phyloP scores from a whole-genome alignment of 2,329 filamentous ascomycete genomes.

The Emericellopsis cladophorae region DNA sequence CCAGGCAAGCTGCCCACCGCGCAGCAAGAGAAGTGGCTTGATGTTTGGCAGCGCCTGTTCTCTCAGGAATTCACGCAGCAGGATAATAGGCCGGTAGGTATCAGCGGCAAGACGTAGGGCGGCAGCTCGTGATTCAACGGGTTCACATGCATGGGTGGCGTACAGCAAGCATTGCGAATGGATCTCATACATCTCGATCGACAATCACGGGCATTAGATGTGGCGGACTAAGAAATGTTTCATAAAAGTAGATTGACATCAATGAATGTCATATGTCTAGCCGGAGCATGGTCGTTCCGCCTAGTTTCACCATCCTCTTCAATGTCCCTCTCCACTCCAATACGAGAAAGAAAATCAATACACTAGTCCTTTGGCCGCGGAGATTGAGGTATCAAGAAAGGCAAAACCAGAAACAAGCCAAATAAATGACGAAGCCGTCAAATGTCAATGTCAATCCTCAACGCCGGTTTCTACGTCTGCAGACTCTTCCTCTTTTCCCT shows the following conservation, averaged over 20 bases:
- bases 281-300: too few relatives aligned
- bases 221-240: not conserved
- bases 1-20: constrained; percentile 49
- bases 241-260: too few relatives aligned
- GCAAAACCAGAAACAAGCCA: too few relatives aligned
- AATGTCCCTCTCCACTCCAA: too few relatives aligned
- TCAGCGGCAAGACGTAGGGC: constrained; percentile 15
- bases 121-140: not conserved
- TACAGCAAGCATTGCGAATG: too few relatives aligned
- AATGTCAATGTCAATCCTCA: not conserved
- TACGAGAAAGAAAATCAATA: too few relatives aligned
- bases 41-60: constrained; percentile 62
- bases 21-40: constrained; percentile 62
- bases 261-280: too few relatives aligned
- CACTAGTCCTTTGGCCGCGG: too few relatives aligned
- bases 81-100: constrained; percentile 15
- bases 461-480: not conserved
- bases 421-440: not conserved
- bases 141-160: too few relatives aligned
- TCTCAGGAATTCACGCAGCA: constrained; percentile 30
- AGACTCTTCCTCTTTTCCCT: not conserved
- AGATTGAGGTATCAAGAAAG: too few relatives aligned
- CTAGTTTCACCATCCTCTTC: too few relatives aligned
- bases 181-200: too few relatives aligned
- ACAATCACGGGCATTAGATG: not conserved